Base-by-base conservation (phyloP, 345 rosid genomes). In the Alliaria petiolata region DNA sequence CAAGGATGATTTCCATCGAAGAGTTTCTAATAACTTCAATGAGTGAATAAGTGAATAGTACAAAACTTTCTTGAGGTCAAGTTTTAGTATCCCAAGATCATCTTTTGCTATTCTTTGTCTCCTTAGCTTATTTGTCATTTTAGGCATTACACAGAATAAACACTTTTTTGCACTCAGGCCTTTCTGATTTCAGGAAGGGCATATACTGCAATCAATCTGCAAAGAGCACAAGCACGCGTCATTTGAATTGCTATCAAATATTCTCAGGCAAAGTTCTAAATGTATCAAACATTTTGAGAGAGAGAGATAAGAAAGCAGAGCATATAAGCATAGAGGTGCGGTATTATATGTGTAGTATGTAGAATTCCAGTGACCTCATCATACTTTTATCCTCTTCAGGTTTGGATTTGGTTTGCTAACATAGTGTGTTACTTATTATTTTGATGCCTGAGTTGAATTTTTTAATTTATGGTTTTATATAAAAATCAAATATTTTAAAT, bases 101-200 rank as follows among this genome's bases (percentile, higher is more conserved):
- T 13, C 38, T 34, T 62, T 62, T 53, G 40, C 13, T 30, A 22
- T 38, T 25, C 6, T 51, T 30, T 15, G n/a, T 4, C 30, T 35
- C 5, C 11, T 4, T 53, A 7, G 49, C 42, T 64, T 13, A 65
- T 20, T 57, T 19, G 35, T 61, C 33, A 26, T 8, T 28, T 28
- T 5, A 28, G 25, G 25, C 6, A 45, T 50, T 65, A 14, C 26
- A 46, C 15, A 34, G 30, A 8, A 50, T 15, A 51, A n/a, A n/a
- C 7, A 50, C 34, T 45, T 55, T n/a, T 55, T 22, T 52, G 67
- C 38, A 36, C 57, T 44, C 64, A 62, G 28, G 17, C 45, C 42
- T 61, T 59, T 70, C 43, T 52, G 38, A 20, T 62, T 52, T 71
- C 69, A 63, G 64, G 46, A 54, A 5, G 47, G 46, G 50, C 31